phyloP scores from a whole-genome alignment of 345 rosid genomes.

The Arabis alpina region DNA sequence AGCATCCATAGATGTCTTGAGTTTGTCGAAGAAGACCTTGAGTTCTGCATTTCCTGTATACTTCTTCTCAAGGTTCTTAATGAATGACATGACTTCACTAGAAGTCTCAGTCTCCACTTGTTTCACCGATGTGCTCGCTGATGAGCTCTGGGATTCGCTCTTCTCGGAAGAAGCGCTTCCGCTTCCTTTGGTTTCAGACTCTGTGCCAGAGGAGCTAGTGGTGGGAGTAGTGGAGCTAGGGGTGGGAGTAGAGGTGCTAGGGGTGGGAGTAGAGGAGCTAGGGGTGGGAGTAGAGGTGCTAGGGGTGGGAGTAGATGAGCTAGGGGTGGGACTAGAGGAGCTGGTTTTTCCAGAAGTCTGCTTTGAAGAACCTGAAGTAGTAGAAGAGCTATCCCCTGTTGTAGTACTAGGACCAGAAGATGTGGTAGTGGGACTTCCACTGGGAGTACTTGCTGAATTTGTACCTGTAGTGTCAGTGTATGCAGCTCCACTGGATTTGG shows the following conservation, averaged over 20 bases:
- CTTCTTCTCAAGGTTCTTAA: slow-evolving; percentile 36
- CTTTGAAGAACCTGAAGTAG: neutral
- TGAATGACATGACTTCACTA: slow-evolving; percentile 32
- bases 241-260: no score
- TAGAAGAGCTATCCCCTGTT: neutral
- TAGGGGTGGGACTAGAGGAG: no score
- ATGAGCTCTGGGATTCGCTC: neutral
- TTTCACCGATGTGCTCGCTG: slow-evolving; percentile 18
- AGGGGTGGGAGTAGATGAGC: no score
- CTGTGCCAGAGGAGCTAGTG: no score
- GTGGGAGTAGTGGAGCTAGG: no score
- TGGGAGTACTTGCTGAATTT: no score
- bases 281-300: no score
- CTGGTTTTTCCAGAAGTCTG: no score
- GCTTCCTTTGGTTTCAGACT: neutral
- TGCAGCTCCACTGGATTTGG: no score
- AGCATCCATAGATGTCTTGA: slow-evolving; percentile 31
- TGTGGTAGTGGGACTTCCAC: no score
- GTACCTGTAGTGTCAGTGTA: no score
- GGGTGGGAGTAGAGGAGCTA: no score
- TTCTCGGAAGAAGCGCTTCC: neutral
- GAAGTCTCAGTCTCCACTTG: slow-evolving; percentile 34
- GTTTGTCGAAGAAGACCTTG: slow-evolving; percentile 32
- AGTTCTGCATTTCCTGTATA: slow-evolving; percentile 29
- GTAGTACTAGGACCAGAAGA: neutral